These are phyloP conservation scores for Nakaseomyces kungkrabaensis DNA, from an alignment of 1,139 yeast species.

Conservation along the genomic window DNA sequence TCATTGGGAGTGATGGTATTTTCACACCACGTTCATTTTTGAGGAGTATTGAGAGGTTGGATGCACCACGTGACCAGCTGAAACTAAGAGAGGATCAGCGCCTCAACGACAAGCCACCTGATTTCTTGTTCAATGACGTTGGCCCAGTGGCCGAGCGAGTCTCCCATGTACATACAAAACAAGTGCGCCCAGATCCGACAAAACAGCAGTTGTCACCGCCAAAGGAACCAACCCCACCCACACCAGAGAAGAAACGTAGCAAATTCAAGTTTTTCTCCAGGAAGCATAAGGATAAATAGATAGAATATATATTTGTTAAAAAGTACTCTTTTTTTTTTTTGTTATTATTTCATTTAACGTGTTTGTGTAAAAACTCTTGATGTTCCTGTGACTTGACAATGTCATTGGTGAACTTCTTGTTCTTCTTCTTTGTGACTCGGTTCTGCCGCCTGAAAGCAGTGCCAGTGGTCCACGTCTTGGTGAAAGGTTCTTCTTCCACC, in stretches of 20 bases:
- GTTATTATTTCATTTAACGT: slow-evolving; percentile 35
- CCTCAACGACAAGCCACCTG: slow-evolving; percentile 27
- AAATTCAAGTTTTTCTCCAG: slow-evolving; percentile 18
- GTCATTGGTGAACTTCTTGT: slow-evolving; percentile 52
- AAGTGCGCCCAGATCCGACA: slow-evolving; percentile 12
- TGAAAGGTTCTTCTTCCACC: neutral
- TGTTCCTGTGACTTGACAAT: slow-evolving; percentile 62
- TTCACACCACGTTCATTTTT: slow-evolving; percentile 52
- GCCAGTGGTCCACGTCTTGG: slow-evolving; percentile 5
- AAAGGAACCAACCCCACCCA: slow-evolving; percentile 6
- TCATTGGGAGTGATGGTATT: slow-evolving; percentile 75
- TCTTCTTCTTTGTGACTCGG: slow-evolving; percentile 35
- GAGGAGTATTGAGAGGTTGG: slow-evolving; percentile 33
- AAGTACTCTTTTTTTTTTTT: neutral
- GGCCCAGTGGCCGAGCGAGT: slow-evolving; percentile 19
- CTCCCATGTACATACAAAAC: slow-evolving; percentile 19
- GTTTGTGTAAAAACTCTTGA: slow-evolving; percentile 57
- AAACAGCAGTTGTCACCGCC: slow-evolving; percentile 8
- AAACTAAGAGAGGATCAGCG: slow-evolving; percentile 25
- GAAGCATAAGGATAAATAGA: slow-evolving; percentile 4
- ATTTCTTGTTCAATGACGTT: slow-evolving; percentile 21
- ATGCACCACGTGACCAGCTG: slow-evolving; percentile 26
- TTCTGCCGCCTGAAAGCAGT: slow-evolving; percentile 14
- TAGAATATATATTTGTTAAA: no score
- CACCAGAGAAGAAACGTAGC: slow-evolving; percentile 17